phyloP scores from a whole-genome alignment of 768 basidiomycete species.

The Mycena galopus region DNA sequence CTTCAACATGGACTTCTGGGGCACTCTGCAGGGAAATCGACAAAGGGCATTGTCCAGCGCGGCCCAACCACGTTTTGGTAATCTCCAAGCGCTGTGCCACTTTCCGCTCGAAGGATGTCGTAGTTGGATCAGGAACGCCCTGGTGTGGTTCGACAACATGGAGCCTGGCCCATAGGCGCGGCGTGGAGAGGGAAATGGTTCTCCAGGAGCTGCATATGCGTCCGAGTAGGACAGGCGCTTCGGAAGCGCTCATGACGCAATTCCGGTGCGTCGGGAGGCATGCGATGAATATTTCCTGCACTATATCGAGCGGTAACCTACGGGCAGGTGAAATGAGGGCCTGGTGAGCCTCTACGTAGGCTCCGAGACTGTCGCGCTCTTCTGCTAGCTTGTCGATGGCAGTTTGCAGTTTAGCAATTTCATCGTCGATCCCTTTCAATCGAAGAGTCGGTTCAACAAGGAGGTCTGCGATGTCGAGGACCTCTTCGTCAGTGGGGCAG shows the following conservation, averaged over 20 bases:
- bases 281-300: constrained; percentile 26
- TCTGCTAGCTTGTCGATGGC: constrained; percentile 3
- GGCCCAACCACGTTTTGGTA: too few species aligned
- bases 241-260: constrained; percentile 20
- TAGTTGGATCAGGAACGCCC: too few species aligned
- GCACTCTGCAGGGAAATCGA: too few species aligned
- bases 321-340: constrained; percentile 4
- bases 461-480: background rate
- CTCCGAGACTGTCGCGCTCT: background rate
- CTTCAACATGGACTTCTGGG: too few species aligned
- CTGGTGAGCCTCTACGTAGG: background rate
- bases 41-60: too few species aligned
- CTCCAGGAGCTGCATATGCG: constrained; percentile 33
- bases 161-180: constrained; percentile 22
- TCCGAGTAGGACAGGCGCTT: constrained; percentile 27
- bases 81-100: too few species aligned
- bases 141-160: constrained; percentile 15
- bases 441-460: constrained; percentile 3
- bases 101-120: too few species aligned
- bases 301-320: constrained; percentile 1
- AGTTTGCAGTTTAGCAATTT: constrained; percentile 4
- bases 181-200: constrained; percentile 17
- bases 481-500: constrained; percentile 14
- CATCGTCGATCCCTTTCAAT: background rate
- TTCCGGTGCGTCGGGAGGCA: constrained; percentile 26